phyloP scores from a whole-genome alignment of 1,284 basidiomycete species.

The Tilletia walkeri region DNA sequence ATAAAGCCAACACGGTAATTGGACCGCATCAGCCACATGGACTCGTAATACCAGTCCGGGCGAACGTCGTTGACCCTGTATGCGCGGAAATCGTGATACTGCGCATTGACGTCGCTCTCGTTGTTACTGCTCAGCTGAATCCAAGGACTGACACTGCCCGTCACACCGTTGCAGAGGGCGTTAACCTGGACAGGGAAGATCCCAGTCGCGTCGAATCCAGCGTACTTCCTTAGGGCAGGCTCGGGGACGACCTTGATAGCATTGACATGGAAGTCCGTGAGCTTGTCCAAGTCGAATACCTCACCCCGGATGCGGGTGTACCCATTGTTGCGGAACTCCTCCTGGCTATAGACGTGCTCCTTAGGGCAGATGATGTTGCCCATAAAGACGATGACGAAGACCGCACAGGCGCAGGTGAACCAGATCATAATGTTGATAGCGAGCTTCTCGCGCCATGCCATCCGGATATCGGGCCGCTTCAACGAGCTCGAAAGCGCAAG shows the following conservation, averaged over 20 bases:
- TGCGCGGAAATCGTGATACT: slow-evolving; percentile 90
- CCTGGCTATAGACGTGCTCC: slow-evolving; percentile 80
- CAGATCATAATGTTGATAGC: slow-evolving; percentile 90
- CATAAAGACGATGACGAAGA: slow-evolving; percentile 89
- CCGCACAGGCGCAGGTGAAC: slow-evolving; percentile 80
- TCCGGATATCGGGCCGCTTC: slow-evolving; percentile 88
- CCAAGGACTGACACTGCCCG: slow-evolving; percentile 78
- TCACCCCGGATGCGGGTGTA: slow-evolving; percentile 85
- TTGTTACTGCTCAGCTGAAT: slow-evolving; percentile 78
- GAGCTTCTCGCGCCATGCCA: slow-evolving; percentile 96
- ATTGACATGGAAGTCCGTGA: slow-evolving; percentile 62
- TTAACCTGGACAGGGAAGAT: slow-evolving; percentile 96
- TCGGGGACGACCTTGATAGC: slow-evolving; percentile 72
- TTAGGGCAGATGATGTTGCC: slow-evolving; percentile 89
- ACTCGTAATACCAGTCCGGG: slow-evolving; percentile 96
- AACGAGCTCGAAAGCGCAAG: slow-evolving; percentile 76
- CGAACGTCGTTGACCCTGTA: slow-evolving; percentile 74
- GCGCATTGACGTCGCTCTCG: slow-evolving; percentile 68
- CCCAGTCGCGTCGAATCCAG: slow-evolving; percentile 71
- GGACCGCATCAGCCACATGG: slow-evolving; percentile 70
- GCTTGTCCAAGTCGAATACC: slow-evolving; percentile 72
- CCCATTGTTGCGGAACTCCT: slow-evolving; percentile 74
- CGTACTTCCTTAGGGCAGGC: slow-evolving; percentile 77
- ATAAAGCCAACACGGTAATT: slow-evolving; percentile 83
- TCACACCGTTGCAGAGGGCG: slow-evolving; percentile 84